Evolutionary conservation across 768 basidiomycete genomes (phyloP).

Genomic region (Tricholoma furcatifolium): DNA sequence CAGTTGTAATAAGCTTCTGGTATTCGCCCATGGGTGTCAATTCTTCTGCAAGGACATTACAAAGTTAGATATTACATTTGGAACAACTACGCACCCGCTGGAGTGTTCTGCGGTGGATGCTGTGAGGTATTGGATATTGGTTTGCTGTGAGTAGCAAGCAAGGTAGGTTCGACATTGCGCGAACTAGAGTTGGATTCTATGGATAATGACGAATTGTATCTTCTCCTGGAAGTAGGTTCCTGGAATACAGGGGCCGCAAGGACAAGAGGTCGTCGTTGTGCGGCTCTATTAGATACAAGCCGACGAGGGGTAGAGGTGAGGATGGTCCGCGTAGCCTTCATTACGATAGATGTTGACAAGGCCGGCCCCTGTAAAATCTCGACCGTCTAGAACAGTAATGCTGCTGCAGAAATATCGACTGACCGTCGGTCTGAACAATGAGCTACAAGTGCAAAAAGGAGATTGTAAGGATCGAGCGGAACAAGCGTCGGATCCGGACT

Average conservation of each 20-base stretch:
- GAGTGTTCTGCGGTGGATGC: neutral
- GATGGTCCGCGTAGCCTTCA: conserved; percentile 32
- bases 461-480: neutral
- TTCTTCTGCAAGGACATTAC: conserved; percentile 18
- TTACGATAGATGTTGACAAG: conserved; percentile 6
- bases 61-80: neutral
- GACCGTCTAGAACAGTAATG: conserved; percentile 15
- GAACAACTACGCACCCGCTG: conserved; percentile 4
- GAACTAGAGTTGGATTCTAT: conserved; percentile 24
- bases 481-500: conserved; percentile 9
- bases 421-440: neutral
- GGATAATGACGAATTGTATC: conserved; percentile 35
- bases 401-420: conserved; percentile 20
- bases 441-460: neutral
- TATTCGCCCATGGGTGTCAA: conserved; percentile 46
- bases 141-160: conserved; percentile 14
- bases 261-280: conserved; percentile 11
- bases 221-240: conserved; percentile 11
- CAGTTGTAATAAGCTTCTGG: conserved; percentile 41
- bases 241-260: conserved; percentile 12
- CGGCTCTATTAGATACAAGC: conserved; percentile 15
- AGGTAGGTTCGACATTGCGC: conserved; percentile 23
- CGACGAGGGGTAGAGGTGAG: conserved; percentile 17
- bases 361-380: neutral
- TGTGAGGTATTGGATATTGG: conserved; percentile 3